Conservation (phyloP, 1,284 basidiomycete species). For the Rhodotorula sp. region DNA sequence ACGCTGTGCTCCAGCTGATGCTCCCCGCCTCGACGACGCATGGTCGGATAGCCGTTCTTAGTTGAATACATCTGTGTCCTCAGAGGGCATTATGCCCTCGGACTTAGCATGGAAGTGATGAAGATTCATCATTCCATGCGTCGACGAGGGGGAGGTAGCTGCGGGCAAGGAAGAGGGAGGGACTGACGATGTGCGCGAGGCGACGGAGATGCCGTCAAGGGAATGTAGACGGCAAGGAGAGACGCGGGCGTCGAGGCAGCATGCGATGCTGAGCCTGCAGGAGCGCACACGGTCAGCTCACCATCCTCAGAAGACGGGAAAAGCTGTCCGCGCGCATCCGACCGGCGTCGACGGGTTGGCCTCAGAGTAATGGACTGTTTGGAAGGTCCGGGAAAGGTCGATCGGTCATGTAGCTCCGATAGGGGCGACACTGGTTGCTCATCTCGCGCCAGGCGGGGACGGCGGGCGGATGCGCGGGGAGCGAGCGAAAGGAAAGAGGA, state of each 20-base stretch:
- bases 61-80: slow-evolving; percentile 20
- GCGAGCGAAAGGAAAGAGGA: not conserved
- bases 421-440: slow-evolving; percentile 48
- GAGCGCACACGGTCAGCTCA: not conserved
- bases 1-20: too few species aligned
- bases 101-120: slow-evolving; percentile 39
- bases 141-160: not conserved
- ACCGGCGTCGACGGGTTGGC: slow-evolving; percentile 5
- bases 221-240: too few species aligned
- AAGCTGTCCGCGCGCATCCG: too few species aligned
- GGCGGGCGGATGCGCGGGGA: not conserved
- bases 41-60: slow-evolving; percentile 19
- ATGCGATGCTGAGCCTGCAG: too few species aligned
- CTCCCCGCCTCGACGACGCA: not conserved
- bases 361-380: slow-evolving; percentile 37
- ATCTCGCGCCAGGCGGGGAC: slow-evolving; percentile 30
- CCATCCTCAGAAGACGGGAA: not conserved
- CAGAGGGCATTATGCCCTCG: slow-evolving; percentile 9
- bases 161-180: too few species aligned
- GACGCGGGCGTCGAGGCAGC: too few species aligned
- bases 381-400: slow-evolving; percentile 41
- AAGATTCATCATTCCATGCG: not conserved
- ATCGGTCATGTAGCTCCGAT: slow-evolving; percentile 42
- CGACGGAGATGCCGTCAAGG: too few species aligned
- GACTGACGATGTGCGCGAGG: not conserved